Evolutionary conservation across 2,329 filamentous ascomycete species (phyloP).

Genomic region (Paecilomyces sp.): DNA sequence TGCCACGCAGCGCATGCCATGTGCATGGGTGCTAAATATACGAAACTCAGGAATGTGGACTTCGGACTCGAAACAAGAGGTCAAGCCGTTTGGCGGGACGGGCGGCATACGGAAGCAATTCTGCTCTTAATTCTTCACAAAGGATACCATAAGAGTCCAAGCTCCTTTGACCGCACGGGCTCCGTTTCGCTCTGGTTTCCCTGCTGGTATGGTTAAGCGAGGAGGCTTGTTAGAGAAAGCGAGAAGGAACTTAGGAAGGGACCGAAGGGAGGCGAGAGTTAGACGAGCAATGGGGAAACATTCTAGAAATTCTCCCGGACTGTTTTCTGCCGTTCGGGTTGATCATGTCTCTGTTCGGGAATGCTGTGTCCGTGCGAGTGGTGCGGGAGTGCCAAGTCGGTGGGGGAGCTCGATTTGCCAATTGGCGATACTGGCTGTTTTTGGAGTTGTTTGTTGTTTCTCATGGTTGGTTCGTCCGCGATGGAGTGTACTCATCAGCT

Average conservation of each 20-base stretch:
- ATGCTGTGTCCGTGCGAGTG: neutral
- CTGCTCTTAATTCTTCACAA: neutral
- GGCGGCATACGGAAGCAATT: neutral
- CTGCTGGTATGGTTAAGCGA: neutral
- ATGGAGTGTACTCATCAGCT: no score
- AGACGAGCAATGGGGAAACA: neutral
- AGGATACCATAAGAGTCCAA: no score
- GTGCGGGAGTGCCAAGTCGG: no score
- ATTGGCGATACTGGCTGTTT: no score
- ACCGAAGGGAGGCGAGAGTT: neutral
- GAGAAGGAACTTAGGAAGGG: neutral
- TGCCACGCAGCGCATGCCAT: neutral
- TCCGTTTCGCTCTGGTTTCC: neutral
- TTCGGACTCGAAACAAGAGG: neutral
- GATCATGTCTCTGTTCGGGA: neutral
- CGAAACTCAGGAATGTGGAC: neutral
- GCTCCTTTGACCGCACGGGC: neutral
- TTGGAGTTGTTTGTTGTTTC: no score
- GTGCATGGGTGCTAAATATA: neutral
- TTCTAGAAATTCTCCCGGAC: neutral
- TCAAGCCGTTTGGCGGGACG: neutral
- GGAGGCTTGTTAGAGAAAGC: neutral
- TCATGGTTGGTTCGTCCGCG: no score
- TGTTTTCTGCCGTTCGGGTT: neutral
- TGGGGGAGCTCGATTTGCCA: no score